These are phyloP conservation scores for Emergomyces africanus DNA, from an alignment of 2,329 filamentous ascomycete genomes.

Conservation along the genomic window DNA sequence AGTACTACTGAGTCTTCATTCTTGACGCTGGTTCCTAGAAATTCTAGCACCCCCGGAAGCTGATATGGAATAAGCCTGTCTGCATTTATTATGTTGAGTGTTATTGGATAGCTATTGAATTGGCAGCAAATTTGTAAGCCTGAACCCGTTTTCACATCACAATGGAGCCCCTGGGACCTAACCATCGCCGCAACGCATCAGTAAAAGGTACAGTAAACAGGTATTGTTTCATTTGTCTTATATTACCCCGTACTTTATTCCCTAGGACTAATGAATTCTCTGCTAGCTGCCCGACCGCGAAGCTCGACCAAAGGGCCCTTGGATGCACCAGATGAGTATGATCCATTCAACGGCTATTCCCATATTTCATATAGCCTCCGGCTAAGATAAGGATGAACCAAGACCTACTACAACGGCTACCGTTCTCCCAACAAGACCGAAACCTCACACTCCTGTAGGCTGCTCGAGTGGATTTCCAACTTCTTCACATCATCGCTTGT, in stretches of 20 bases:
- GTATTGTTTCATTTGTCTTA: neutral
- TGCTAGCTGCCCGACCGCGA: constrained; percentile 28
- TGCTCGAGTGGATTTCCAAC: neutral
- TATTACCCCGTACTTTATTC: constrained; percentile 1
- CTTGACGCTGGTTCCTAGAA: neutral
- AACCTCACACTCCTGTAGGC: neutral
- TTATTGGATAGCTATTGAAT: neutral
- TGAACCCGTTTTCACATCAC: neutral
- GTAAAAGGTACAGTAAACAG: constrained; percentile 18
- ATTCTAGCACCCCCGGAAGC: neutral
- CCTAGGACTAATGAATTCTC: constrained; percentile 4
- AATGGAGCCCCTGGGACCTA: constrained; percentile 16
- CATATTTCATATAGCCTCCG: neutral
- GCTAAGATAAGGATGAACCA: neutral
- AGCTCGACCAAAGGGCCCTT: constrained; percentile 62
- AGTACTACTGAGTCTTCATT: too few species aligned
- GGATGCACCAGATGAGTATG: constrained; percentile 56
- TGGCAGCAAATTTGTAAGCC: neutral
- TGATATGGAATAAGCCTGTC: neutral
- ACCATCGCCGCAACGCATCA: constrained; percentile 25
- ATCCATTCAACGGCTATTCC: constrained; percentile 1
- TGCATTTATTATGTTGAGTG: neutral
- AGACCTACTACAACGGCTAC: neutral
- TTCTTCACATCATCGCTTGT: neutral
- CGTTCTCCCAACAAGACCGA: neutral